These are phyloP conservation scores for Colletotrichum sp. DNA, from an alignment of 2,329 filamentous ascomycete genomes.

Conservation along the genomic window DNA sequence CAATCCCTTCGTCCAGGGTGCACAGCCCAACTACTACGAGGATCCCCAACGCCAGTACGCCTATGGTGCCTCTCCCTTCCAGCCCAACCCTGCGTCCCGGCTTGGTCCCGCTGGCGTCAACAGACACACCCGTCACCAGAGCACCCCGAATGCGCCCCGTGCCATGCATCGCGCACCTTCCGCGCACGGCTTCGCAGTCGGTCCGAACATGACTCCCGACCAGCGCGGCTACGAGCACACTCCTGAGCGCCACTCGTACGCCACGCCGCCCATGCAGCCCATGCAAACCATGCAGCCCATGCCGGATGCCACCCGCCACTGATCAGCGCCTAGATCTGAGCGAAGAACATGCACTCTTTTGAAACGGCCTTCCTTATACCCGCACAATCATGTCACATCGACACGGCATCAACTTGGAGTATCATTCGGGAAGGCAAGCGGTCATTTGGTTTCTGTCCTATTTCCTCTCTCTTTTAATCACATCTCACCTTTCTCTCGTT, in stretches of 20 bases:
- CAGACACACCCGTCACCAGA: constrained; percentile 35
- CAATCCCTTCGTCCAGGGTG: constrained; percentile 2
- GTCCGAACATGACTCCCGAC: constrained; percentile 12
- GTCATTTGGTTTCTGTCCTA: constrained; percentile 16
- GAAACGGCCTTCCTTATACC: constrained; percentile 17
- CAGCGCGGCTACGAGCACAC: constrained; percentile 19
- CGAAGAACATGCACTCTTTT: constrained; percentile 5
- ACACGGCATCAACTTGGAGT: constrained; percentile 17
- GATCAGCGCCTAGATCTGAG: constrained; percentile 6
- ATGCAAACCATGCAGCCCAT: constrained; percentile 16
- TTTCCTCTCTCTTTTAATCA: not conserved
- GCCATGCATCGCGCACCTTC: constrained; percentile 18
- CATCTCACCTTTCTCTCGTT: constrained; percentile 4
- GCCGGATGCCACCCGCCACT: constrained; percentile 13
- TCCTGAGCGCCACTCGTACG: constrained; percentile 4
- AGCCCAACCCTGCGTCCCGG: not conserved
- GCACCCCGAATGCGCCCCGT: constrained; percentile 27
- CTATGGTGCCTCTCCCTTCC: constrained; percentile 13
- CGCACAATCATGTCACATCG: constrained; percentile 6
- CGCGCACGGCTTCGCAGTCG: constrained; percentile 18
- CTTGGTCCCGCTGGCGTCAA: constrained; percentile 1
- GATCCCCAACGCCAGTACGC: constrained; percentile 23
- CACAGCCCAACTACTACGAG: constrained; percentile 27
- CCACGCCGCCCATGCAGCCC: constrained; percentile 4
- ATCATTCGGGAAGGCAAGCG: constrained; percentile 20